Evolutionary conservation across 2,329 filamentous ascomycete species (phyloP), one percentile per base, ranked within the genome.

Genomic region (Aspergillus japonicus): DNA sequence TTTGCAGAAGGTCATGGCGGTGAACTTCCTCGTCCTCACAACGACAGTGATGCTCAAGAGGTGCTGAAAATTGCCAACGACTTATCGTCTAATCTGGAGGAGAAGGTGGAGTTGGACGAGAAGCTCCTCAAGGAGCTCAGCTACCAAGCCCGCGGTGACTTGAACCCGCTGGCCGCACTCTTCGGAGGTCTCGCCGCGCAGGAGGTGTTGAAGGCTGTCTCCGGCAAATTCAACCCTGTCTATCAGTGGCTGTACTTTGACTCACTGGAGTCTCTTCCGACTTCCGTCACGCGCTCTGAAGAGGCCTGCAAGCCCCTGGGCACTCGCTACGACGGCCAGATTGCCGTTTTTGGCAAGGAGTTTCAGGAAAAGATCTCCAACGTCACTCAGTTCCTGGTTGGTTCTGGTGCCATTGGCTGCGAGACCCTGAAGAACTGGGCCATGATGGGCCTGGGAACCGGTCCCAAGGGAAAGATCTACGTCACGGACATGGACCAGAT

Each of bases 381-480:
- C 70, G 78, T 95, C 62, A 95, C 89, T 71, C 87, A 98, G 70
- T 99, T 99, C 81, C 83, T 99, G 57, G 95, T 99, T 59, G 95
- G 95, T 67, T 92, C 95, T 50, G 95, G 95, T 69, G 95, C 96
- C 64, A 99, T 99, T 75, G 95, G 95, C 50, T 99, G 95, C 72
- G 95, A 99, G 74, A 99, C 98, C 90, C 81, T 99, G 67, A 99
- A 99, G 86, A 98, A 98, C 77, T 99, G 95, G 93, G 94, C 96
- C 39, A 96, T 99, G 93, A 96, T 98, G 75, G 95, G 95, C 66
- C 82, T 99, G 31, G 94, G 89, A 49, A 91, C 90, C 50, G 95
- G 95, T 4, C 91, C 92, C 3, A 85, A 92, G 52, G 95, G 95
- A 69, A 89, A 90, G 76, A 96, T 99, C 70, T 91, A 82, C 60